phyloP scores from a whole-genome alignment of 139 green algal species.

The Zygnema circumcarinatum region DNA sequence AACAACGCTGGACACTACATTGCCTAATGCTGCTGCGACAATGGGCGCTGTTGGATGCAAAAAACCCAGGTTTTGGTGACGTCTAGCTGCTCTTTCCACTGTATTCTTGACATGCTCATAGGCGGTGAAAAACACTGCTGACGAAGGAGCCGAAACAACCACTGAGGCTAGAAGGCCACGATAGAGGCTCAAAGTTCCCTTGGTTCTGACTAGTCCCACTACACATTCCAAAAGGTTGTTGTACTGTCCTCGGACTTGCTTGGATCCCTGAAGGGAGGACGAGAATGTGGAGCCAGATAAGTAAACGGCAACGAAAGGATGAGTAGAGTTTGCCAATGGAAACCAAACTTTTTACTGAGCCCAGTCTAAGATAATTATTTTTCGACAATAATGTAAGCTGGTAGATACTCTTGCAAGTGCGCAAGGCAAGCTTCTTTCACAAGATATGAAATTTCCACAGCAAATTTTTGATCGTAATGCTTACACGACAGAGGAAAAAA shows the following conservation, averaged over 20 bases:
- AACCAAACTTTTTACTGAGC: too few species aligned
- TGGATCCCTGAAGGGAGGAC: conserved; percentile 18
- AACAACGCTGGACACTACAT: conserved; percentile 61
- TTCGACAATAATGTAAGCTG: too few species aligned
- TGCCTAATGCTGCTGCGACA: conserved; percentile 45
- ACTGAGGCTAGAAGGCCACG: conserved; percentile 41
- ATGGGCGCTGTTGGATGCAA: conserved; percentile 33
- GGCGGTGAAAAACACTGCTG: conserved; percentile 61
- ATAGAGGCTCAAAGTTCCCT: conserved; percentile 42
- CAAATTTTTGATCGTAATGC: too few species aligned
- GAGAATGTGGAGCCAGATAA: neutral
- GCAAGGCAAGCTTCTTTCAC: too few species aligned
- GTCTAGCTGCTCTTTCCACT: neutral
- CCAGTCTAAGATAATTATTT: too few species aligned
- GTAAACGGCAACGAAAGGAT: too few species aligned
- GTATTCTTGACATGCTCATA: conserved; percentile 60
- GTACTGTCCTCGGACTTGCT: conserved; percentile 48
- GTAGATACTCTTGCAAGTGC: too few species aligned
- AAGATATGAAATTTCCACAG: too few species aligned
- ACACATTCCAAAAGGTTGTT: conserved; percentile 52
- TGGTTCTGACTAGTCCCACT: conserved; percentile 40
- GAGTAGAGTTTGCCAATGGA: too few species aligned
- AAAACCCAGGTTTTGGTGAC: neutral
- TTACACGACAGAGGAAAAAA: too few species aligned
- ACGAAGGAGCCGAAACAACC: conserved; percentile 58